Evolutionary conservation across 805 yeast species (phyloP), one percentile per base, ranked within the genome.

Genomic region (Lipomyces yamanashiensis): DNA sequence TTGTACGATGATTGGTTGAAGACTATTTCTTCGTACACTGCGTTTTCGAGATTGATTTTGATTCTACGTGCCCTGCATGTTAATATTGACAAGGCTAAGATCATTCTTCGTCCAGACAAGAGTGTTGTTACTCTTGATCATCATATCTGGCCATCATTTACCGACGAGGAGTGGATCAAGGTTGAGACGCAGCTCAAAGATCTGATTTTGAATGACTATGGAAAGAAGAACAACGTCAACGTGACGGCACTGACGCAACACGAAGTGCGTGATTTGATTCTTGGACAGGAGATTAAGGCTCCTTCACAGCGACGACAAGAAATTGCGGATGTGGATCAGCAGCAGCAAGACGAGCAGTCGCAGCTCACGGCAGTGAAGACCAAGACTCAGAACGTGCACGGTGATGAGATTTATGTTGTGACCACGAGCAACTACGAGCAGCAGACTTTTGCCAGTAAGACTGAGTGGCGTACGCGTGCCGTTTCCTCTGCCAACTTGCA

Each of bases 1-100:
- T 79, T 95, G 54, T 95, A 91, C 75, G 99, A 95, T 74, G 97
- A 95, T 73, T 95, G 99, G 99, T 79, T 92, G 62, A 83, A 85
- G 63, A 81, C 85, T 0, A 85, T 91, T 47, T 90, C 97, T 0
- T 85, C 97, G 0, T 90, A 87, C 74, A 95, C 99, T 0, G 98
- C 98, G 0, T 95, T 95, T 74, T 91, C 97, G 6, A 82, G 99
- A 66, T 79, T 93, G 62, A 84, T 92, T 57, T 80, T 95, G 64
- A 78, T 95, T n/a, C 78, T 95, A 72, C 81, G 99, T 67, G 96
- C 93, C 0, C 77, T 93, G 64, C 88, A 87, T 58, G 85, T 92
- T 17, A 86, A 88, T 73, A 85, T 84, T 56, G 97, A 90, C 58
- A 82, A 85, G 66, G 85, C 97, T 0, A 88, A 88, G 72, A 75